Percentiles rank a stretch among this genome's conserved stretches.
phyloP scores from a whole-genome alignment of 2,329 filamentous ascomycete species.

The Cladophialophora chaetospira region DNA sequence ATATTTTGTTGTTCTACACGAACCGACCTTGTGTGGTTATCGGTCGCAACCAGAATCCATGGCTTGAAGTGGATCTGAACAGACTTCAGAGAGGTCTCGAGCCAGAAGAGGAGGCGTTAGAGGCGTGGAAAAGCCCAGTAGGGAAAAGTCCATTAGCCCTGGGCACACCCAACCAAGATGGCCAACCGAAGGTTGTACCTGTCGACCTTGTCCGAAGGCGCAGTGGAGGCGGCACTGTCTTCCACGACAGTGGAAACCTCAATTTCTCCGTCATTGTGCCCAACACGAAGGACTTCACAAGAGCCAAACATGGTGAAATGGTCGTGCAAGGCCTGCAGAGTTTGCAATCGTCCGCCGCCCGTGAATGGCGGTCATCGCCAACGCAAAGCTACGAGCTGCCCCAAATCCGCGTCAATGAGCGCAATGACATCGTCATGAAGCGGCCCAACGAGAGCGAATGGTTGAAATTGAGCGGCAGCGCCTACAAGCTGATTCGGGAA shows the following conservation, averaged over 20 bases:
- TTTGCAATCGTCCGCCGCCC: constrained; percentile 12
- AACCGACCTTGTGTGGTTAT: constrained; percentile 88
- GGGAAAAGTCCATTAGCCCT: not conserved
- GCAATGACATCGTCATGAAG: constrained; percentile 86
- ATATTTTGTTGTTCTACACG: constrained; percentile 81
- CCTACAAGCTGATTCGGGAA: constrained; percentile 84
- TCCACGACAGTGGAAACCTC: constrained; percentile 88
- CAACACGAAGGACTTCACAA: constrained; percentile 67
- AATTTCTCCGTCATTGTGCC: constrained; percentile 94
- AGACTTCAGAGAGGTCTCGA: constrained; percentile 53
- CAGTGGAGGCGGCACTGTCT: constrained; percentile 89
- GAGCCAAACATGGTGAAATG: constrained; percentile 89
- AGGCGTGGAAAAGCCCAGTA: not conserved
- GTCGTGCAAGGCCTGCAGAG: constrained; percentile 77
- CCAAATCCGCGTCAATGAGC: constrained; percentile 74
- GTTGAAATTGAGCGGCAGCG: constrained; percentile 88
- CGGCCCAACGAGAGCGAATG: constrained; percentile 39
- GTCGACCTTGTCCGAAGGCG: constrained; percentile 75
- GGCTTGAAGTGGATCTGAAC: constrained; percentile 81
- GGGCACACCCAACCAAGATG: not conserved
- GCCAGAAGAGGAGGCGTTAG: constrained; percentile 10
- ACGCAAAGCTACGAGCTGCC: constrained; percentile 49
- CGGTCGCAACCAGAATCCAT: constrained; percentile 96
- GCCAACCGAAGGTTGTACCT: constrained; percentile 27
- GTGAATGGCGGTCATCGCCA: constrained; percentile 28